Evolutionary conservation across 306 rosid species (phyloP).

Genomic region (Crotalaria pallida): DNA sequence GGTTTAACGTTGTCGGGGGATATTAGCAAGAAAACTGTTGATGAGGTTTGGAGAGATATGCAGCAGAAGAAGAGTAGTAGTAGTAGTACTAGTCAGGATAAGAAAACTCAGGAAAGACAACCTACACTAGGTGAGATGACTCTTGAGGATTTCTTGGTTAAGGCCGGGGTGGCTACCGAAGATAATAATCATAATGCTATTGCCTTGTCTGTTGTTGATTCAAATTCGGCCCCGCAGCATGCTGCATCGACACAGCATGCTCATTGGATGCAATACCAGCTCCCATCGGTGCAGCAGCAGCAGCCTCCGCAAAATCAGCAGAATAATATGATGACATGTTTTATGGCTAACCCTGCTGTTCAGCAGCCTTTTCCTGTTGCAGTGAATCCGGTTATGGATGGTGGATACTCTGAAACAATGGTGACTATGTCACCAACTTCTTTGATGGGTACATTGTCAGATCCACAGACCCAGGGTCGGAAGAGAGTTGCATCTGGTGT

Average conservation of each 20-base stretch:
- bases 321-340: conserved; percentile 49
- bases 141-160: conserved; percentile 87
- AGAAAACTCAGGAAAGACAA: conserved; percentile 53
- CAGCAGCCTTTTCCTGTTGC: conserved; percentile 42
- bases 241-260: conserved; percentile 46
- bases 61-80: conserved; percentile 50
- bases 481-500: background rate
- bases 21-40: conserved; percentile 85
- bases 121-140: conserved; percentile 94
- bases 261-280: conserved; percentile 68
- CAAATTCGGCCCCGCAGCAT: conserved; percentile 37
- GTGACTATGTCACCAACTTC: conserved; percentile 52
- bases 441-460: conserved; percentile 69
- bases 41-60: conserved; percentile 96
- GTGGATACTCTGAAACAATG: conserved; percentile 53
- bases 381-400: conserved; percentile 47
- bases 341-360: conserved; percentile 49
- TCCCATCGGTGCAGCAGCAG: conserved; percentile 24
- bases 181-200: conserved; percentile 25
- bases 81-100: conserved; percentile 24
- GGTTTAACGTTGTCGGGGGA: conserved; percentile 56
- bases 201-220: conserved; percentile 40
- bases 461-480: background rate
- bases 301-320: conserved; percentile 44
- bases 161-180: conserved; percentile 67